Conservation (phyloP, 768 basidiomycete genomes). For the Termitomyces eurrhizus region DNA sequence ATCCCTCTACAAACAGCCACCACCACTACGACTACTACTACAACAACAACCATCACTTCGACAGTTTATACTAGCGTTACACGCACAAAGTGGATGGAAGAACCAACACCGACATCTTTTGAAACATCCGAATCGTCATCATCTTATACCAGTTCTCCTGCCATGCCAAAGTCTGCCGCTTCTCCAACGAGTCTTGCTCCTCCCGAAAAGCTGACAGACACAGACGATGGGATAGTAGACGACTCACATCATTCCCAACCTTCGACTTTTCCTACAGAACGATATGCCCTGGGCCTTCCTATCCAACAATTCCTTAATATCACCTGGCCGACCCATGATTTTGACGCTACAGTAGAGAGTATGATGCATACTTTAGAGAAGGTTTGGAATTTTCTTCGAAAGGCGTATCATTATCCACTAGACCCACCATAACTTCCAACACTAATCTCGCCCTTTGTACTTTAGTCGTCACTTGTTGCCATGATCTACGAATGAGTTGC, state of each 20-base stretch:
- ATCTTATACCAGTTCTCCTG: constrained; percentile 4
- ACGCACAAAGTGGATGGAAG: constrained; percentile 22
- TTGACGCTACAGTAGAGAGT: constrained; percentile 27
- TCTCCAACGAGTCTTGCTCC: constrained; percentile 6
- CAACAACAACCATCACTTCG: constrained; percentile 37
- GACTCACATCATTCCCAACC: not conserved
- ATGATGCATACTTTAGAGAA: constrained; percentile 35
- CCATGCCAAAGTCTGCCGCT: constrained; percentile 2
- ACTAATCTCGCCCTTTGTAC: not conserved
- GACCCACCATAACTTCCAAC: constrained; percentile 33
- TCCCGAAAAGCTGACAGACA: constrained; percentile 1
- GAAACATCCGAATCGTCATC: constrained; percentile 13
- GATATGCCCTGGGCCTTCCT: constrained; percentile 24
- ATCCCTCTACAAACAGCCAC: too few species aligned
- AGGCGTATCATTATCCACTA: constrained; percentile 54
- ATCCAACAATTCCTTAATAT: constrained; percentile 27
- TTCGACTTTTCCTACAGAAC: constrained; percentile 15
- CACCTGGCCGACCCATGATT: constrained; percentile 29
- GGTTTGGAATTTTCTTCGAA: constrained; percentile 46
- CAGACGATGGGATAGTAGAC: not conserved
- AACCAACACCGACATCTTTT: constrained; percentile 12
- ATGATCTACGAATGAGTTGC: not conserved
- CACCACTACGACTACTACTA: constrained; percentile 32
- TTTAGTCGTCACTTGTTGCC: not conserved
- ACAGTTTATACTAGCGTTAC: constrained; percentile 26